A percentile compares a stretch with the other conserved stretches of the same genome.
Evolutionary conservation across 192 early-diverging fungal genomes (phyloP).

Genomic region (Entomortierella lignicola): DNA sequence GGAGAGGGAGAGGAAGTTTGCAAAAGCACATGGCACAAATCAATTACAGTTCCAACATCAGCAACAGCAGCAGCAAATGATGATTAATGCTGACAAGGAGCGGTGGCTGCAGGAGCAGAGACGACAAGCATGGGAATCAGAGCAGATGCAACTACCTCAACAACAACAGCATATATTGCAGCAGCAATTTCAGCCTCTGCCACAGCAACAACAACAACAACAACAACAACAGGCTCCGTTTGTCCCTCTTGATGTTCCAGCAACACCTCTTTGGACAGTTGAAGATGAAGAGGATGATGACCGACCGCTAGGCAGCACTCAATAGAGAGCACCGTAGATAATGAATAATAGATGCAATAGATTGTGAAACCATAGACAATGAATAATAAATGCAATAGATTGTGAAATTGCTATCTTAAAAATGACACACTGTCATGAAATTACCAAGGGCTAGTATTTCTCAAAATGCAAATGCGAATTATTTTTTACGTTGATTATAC

Average conservation of each 20-base stretch:
- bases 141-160: constrained; percentile 5
- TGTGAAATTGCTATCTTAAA: too few species aligned
- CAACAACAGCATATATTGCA: constrained; percentile 27
- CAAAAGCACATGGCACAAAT: constrained; percentile 45
- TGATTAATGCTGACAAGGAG: constrained; percentile 36
- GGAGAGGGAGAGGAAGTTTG: constrained; percentile 51
- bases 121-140: constrained; percentile 26
- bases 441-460: too few species aligned
- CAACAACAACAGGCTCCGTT: constrained; percentile 16
- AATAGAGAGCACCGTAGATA: too few species aligned
- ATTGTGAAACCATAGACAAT: too few species aligned
- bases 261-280: constrained; percentile 3
- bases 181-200: too few species aligned
- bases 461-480: too few species aligned
- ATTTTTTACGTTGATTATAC: too few species aligned
- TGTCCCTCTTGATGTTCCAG: not conserved
- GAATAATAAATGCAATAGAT: too few species aligned
- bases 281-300: constrained; percentile 32
- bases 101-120: constrained; percentile 47
- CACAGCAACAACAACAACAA: not conserved
- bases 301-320: constrained; percentile 1
- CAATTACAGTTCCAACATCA: constrained; percentile 45
- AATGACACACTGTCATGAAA: too few species aligned
- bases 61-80: constrained; percentile 35
- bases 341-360: too few species aligned